Evolutionary conservation across 1,284 basidiomycete species (phyloP), one percentile per base, ranked within the genome.

Genomic region (Neolentinus lepideus): DNA sequence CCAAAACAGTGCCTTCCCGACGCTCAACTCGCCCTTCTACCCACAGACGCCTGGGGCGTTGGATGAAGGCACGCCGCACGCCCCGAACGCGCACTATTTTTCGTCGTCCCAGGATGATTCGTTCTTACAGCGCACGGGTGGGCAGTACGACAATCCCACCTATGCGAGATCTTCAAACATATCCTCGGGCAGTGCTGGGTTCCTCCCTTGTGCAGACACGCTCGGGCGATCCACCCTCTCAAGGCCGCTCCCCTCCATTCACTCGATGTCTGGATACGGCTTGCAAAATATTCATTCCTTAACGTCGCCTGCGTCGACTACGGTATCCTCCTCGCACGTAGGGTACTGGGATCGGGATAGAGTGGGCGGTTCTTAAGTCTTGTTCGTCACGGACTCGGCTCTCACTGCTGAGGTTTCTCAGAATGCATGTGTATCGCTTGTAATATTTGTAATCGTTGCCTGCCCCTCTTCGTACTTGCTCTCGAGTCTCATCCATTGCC

Each of bases 21-120:
- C 75, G 19, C 64, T 75, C 45, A 74, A 59, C 58, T 63, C 73
- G 22, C 65, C 73, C n/a, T 75, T 71, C 63, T 71, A 66, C 61
- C 73, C 72, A 27, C 46, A 57, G 35, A 66, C 65, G 52, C 43
- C 59, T 48, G 43, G 43, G 43, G 43, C 43, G 43, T 16, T 25
- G 45, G 38, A 29, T 31, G 36, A 24, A 12, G 16, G 24, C 24
- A 16, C 43, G n/a, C 43, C 43, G 6, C 6, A 16, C 56, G 48
- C 43, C 6, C 43, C 43, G 6, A 16, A 16, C 56, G 48, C 25
- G 26, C 57, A 16, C 59, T 57, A 43, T 10, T 46, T 21, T 16
- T 46, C 24, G 6, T 46, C 43, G 6, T 4, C 43, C 6, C 19
- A 19, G n/a, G 43, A 25, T 10, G 19, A 38, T 38, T 38, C n/a